Base-by-base conservation (phyloP, 805 yeast genomes). In the Teunomyces lycoperdinae region DNA sequence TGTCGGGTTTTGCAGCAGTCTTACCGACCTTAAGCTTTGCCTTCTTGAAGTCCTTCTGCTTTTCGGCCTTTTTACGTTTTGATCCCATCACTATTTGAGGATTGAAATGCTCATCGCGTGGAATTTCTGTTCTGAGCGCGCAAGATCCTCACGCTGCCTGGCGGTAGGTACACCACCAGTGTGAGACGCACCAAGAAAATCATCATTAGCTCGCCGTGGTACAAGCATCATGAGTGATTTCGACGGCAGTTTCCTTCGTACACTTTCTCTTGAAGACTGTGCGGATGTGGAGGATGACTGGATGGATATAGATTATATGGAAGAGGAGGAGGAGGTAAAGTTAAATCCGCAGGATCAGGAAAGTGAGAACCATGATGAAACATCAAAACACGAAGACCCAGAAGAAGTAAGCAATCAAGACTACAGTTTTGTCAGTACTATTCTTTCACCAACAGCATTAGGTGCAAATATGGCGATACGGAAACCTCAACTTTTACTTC, bases 11-110 rank as follows among this genome's bases (percentile, higher is more conserved):
- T 5, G 83, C 81, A 14, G 81, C 80, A 2, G 85, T 73, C 66
- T 94, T 94, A 48, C 99, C 99, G 30, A 94, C 97, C 59, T 79
- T 85, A 45, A 94, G 78, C 72, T 89, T 92, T 50, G 82, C 75
- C 64, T 89, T 89, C 45, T 69, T 76, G 62, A 87, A 87, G 60
- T 87, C 96, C 67, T 84, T 85, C 61, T 74, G 76, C 70, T 85
- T 87, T 51, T 84, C 84, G 36, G 74, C 68, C 67, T 72, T 77
- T 70, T 81, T 85, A 64, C 73, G 77, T 57, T 66, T 80, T 40
- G 82, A 81, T 3, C 48, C 51, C 51, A 45, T 48, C 17, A 6
- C 16, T 14, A 2, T 3, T 8, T 13, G 28, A 20, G 6, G 27
- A n/a, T 38, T 36, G 9, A 6, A 14, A 24, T 11, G 41, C 41